Evolutionary conservation across 2,329 filamentous ascomycete genomes (phyloP), one percentile per base, ranked within the genome.

Genomic region (Acarospora socialis): DNA sequence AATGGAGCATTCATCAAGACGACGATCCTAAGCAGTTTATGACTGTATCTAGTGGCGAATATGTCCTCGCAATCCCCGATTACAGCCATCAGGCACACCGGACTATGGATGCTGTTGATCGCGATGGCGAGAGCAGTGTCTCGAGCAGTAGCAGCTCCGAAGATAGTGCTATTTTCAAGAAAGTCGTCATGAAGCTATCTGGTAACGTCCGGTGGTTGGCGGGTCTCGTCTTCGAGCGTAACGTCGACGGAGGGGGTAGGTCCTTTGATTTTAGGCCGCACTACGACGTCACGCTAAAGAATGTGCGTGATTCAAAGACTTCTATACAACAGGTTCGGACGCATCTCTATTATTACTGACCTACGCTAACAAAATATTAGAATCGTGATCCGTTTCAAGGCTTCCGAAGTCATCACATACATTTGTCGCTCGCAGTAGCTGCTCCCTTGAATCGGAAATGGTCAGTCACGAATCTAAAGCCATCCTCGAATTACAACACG

Each of bases 171-270:
- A 66, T 77, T 1, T 98, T 98, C 66, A 93, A 93, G 56, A 98
- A 98, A 57, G 90, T 95, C 3, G 73, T 93, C 31, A 95, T 98
- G 87, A 98, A 98, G 56, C 66, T 98, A 8, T 95, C 90, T 3
- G 90, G 90, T 9, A 92, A 90, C 48, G 90, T 98, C 1, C 80
- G 83, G 54, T 94, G 84, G 81, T 69, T 87, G 49, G 77, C 81
- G 9, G 92, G 90, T 0, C 63, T 98, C 22, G 81, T 92, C 30
- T 98, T 98, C 50, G 90, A 98, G 55, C 75, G 79, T 27, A 81
- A 87, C 41, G 65, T 86, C 18, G 70, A 74, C 26, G 60, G 75
- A 32, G 78, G 77, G 20, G 65, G 68, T 33, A 71, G 90, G 36
- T 86, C 75, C 14, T 95, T 94, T 51, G 68, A 82, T 8, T 98